These are phyloP conservation scores for Glebionis coronaria DNA, from an alignment of 129 eudicot species.

Conservation along the genomic window DNA sequence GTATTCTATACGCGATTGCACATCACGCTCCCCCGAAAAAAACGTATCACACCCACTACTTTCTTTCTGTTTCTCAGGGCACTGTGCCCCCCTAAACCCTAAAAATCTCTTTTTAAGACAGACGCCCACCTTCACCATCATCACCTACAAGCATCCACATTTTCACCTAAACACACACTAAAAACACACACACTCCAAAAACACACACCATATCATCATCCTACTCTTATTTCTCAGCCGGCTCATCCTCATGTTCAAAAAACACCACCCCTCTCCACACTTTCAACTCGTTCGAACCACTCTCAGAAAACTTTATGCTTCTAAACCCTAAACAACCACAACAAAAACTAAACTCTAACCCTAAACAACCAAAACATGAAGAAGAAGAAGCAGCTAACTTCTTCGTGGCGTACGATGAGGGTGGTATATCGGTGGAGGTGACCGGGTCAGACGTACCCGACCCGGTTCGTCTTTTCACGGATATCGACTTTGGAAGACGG, in stretches of 20 bases:
- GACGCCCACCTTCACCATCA: not conserved
- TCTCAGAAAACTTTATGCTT: too few relatives aligned
- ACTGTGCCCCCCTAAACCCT: too few relatives aligned
- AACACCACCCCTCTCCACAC: constrained; percentile 2
- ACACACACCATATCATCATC: too few relatives aligned
- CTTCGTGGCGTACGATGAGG: constrained; percentile 81
- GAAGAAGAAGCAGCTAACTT: constrained; percentile 17
- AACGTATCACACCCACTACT: not conserved
- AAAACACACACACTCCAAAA: too few relatives aligned
- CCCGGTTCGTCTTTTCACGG: constrained; percentile 53
- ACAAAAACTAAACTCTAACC: not conserved
- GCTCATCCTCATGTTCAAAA: too few relatives aligned
- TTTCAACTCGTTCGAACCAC: too few relatives aligned
- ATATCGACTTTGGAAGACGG: constrained; percentile 53
- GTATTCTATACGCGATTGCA: constrained; percentile 5
- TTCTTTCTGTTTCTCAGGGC: too few relatives aligned
- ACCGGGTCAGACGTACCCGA: constrained; percentile 66
- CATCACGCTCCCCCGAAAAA: constrained; percentile 15
- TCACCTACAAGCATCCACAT: constrained; percentile 2
- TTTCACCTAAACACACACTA: not conserved
- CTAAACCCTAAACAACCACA: too few relatives aligned
- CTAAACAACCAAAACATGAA: not conserved
- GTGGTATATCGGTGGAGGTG: constrained; percentile 68
- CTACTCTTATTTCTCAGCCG: constrained; percentile 23
- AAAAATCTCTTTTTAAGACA: too few relatives aligned